phyloP scores from a whole-genome alignment of 2,329 filamentous ascomycete genomes.

The Penicillium sp. region DNA sequence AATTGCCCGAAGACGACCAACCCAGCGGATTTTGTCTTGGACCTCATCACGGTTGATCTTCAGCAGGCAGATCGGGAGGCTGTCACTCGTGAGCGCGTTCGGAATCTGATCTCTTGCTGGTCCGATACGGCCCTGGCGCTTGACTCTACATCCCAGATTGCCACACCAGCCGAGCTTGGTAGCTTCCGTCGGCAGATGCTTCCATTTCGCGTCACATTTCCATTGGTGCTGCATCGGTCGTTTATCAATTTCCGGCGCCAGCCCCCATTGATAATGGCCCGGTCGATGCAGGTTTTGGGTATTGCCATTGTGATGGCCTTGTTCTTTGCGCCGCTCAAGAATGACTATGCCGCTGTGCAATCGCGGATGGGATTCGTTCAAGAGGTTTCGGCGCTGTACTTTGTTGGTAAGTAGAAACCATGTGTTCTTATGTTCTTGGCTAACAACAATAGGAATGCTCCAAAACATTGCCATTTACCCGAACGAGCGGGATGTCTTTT shows the following conservation, averaged over 20 bases:
- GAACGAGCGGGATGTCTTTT: slow-evolving; percentile 71
- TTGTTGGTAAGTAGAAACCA: slow-evolving; percentile 31
- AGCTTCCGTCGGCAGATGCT: slow-evolving; percentile 65
- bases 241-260: slow-evolving; percentile 69
- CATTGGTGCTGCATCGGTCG: slow-evolving; percentile 67
- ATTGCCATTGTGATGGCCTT: slow-evolving; percentile 64
- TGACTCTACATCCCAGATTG: slow-evolving; percentile 47
- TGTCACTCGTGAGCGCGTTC: slow-evolving; percentile 63
- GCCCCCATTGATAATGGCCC: slow-evolving; percentile 63
- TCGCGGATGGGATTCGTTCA: slow-evolving; percentile 73
- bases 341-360: slow-evolving; percentile 70
- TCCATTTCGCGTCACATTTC: slow-evolving; percentile 63
- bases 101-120: slow-evolving; percentile 63
- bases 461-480: slow-evolving; percentile 78
- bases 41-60: slow-evolving; percentile 74
- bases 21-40: slow-evolving; percentile 74
- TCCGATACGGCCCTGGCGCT: slow-evolving; percentile 21
- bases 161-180: slow-evolving; percentile 71
- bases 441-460: slow-evolving; percentile 62
- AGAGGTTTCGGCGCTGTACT: slow-evolving; percentile 61
- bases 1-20: slow-evolving; percentile 70
- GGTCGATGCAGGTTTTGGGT: slow-evolving; percentile 67
- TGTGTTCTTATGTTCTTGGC: neutral
- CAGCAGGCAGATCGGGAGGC: slow-evolving; percentile 65
- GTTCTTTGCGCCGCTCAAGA: slow-evolving; percentile 71